Conservation (phyloP, 2,329 filamentous ascomycete species). For the Penicillium sp. region DNA sequence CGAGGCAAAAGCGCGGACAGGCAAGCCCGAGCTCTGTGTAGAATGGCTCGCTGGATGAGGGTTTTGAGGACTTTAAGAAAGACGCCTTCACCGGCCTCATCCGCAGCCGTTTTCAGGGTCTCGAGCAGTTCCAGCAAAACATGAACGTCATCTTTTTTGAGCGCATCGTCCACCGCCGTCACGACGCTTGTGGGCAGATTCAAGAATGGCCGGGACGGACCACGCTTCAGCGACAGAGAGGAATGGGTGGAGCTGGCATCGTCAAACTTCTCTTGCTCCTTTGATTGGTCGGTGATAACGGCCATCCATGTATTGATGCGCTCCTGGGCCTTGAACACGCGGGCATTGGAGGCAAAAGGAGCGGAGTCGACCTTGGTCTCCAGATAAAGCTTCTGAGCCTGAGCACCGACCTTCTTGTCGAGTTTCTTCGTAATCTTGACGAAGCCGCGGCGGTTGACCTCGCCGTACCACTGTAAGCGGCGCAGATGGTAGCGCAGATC, state of each 20-base stretch:
- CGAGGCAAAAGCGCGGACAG: conserved; percentile 69
- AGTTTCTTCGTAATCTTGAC: conserved; percentile 99
- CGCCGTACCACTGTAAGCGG: conserved; percentile 95
- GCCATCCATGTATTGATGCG: conserved; percentile 90
- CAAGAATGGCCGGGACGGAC: conserved; percentile 71
- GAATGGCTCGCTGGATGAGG: conserved; percentile 55
- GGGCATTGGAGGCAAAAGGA: conserved; percentile 76
- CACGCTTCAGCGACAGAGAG: conserved; percentile 69
- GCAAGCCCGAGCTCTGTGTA: conserved; percentile 68
- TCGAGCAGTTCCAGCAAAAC: conserved; percentile 52
- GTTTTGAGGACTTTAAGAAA: conserved; percentile 58
- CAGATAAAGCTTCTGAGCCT: conserved; percentile 81
- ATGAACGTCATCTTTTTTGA: conserved; percentile 42
- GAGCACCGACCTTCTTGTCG: conserved; percentile 84
- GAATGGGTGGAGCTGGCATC: conserved; percentile 71
- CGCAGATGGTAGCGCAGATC: conserved; percentile 83
- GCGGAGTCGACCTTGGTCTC: conserved; percentile 86
- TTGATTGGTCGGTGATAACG: conserved; percentile 50
- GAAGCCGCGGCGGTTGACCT: conserved; percentile 92
- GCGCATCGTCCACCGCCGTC: conserved; percentile 41
- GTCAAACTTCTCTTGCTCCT: conserved; percentile 72
- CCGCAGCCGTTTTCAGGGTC: conserved; percentile 56
- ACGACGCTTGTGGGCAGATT: conserved; percentile 63
- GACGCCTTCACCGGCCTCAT: conserved; percentile 61
- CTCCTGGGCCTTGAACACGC: conserved; percentile 59